Conservation (phyloP, 2,329 filamentous ascomycete genomes). For the Aspergillus novoparasiticus region DNA sequence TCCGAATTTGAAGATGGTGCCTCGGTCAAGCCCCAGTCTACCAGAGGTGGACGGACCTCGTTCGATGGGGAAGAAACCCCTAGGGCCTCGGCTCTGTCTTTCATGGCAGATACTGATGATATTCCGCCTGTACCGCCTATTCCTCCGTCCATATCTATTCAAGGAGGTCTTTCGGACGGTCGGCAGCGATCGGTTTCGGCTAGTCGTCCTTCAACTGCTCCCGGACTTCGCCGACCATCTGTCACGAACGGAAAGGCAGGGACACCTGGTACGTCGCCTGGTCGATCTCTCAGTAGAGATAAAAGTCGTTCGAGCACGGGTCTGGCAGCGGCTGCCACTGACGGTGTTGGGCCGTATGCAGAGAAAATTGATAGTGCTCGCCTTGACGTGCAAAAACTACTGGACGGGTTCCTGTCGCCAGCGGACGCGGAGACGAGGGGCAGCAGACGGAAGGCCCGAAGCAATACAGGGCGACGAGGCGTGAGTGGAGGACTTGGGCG, state of each 20-base stretch:
- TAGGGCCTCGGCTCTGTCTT: slow-evolving; percentile 27
- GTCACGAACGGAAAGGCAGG: slow-evolving; percentile 25
- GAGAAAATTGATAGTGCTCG: slow-evolving; percentile 25
- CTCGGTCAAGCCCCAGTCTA: slow-evolving; percentile 32
- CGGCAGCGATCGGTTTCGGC: slow-evolving; percentile 33
- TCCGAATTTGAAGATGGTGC: slow-evolving; percentile 38
- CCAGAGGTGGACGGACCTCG: slow-evolving; percentile 22
- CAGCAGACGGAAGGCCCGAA: slow-evolving; percentile 17
- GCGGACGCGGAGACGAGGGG: slow-evolving; percentile 22
- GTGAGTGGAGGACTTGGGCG: slow-evolving; percentile 35
- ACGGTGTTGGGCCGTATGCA: slow-evolving; percentile 19
- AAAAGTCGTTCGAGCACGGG: slow-evolving; percentile 39
- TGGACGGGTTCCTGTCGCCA: slow-evolving; percentile 40
- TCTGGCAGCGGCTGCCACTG: slow-evolving; percentile 26
- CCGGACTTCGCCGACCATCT: slow-evolving; percentile 27
- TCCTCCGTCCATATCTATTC: slow-evolving; percentile 43
- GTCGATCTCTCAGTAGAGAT: slow-evolving; percentile 34
- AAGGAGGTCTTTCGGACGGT: slow-evolving; percentile 46
- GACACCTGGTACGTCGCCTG: slow-evolving; percentile 19
- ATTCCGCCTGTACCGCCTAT: slow-evolving; percentile 52
- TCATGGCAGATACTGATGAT: slow-evolving; percentile 28
- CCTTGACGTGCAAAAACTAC: slow-evolving; percentile 39
- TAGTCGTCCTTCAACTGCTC: slow-evolving; percentile 37
- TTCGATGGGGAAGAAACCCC: slow-evolving; percentile 36
- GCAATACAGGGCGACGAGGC: slow-evolving; percentile 24